Evolutionary conservation across 768 basidiomycete species (phyloP), one percentile per base, ranked within the genome.

Genomic region (Podaxis carcinomalis): DNA sequence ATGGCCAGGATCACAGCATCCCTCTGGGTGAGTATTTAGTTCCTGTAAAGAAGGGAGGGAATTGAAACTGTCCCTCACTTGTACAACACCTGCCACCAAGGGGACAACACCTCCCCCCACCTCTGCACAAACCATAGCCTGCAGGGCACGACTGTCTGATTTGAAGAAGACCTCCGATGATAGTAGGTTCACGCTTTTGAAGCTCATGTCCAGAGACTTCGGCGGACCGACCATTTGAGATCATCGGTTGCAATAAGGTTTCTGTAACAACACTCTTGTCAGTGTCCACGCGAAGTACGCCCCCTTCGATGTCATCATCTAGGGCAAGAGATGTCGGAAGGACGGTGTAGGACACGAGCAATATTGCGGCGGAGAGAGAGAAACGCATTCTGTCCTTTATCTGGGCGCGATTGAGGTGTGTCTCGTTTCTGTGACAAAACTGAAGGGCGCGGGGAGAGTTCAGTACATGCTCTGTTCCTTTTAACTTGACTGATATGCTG

Each of bases 91-190:
- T 51, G 1, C 59, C 51, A 44, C 51, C 59, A 9, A 59, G 16
- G 16, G 59, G 59, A 23, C 59, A 59, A n/a, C 59, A 59, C 42
- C 11, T 46, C 32, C n/a, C 44, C 32, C 42, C 28, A 23, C 36
- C 53, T 19, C 21, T 53, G 27, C 59, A 59, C 6, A 36, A 6
- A 35, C 59, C 59, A 23, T 32, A 59, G 2, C 59, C 59, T 5
- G 16, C 35, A 3, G 51, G 51, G 13, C 59, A 59, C 3, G 59
- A 59, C 40, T 59, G 59, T 16, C 59, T 52, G 23, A 35, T 46
- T 21, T 44, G 40, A 13, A 59, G 51, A 44, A 59, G 59, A 42
- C 51, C 59, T 27, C 46, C 51, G 28, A 59, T 59, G 19, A 52
- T 37, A n/a, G 40, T 51, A 16, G 57, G 50, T 23, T 59, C 50